Percentiles rank a stretch among this genome's conserved stretches.
Conservation (phyloP, 352 stramenopile genomes). For the Saprolegnia parasitica region DNA sequence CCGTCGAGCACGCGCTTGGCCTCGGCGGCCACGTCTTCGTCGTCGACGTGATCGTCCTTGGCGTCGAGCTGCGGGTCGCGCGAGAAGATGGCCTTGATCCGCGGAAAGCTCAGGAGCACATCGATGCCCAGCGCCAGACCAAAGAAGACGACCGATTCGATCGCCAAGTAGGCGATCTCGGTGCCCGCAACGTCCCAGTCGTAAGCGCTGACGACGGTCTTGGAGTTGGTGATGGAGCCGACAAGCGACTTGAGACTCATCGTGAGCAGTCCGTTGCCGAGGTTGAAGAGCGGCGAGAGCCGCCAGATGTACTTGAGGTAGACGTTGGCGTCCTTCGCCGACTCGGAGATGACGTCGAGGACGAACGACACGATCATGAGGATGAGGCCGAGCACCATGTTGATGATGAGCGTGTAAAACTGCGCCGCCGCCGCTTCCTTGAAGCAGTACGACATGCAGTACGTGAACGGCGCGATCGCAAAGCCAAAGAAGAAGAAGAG, state of each 20-base stretch:
- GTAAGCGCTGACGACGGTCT: background rate
- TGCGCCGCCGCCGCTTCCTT: conserved; percentile 60
- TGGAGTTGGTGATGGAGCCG: conserved; percentile 22
- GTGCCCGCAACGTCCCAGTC: conserved; percentile 41
- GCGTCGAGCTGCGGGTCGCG: conserved; percentile 27
- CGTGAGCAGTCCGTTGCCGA: conserved; percentile 42
- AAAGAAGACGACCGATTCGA: conserved; percentile 45
- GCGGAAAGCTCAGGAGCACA: conserved; percentile 56
- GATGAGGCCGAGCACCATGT: conserved; percentile 57
- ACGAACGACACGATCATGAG: conserved; percentile 55
- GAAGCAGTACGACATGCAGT: conserved; percentile 63
- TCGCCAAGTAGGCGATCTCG: conserved; percentile 48
- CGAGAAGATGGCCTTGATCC: conserved; percentile 38
- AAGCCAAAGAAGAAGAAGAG: conserved; percentile 57
- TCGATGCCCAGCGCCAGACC: conserved; percentile 48
- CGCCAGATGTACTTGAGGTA: conserved; percentile 63
- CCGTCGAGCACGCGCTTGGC: conserved; percentile 36
- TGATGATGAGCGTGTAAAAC: conserved; percentile 67
- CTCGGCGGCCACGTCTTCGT: conserved; percentile 45
- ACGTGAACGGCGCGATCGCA: conserved; percentile 60
- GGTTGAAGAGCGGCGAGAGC: conserved; percentile 59
- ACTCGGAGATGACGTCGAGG: conserved; percentile 14
- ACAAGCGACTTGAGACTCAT: conserved; percentile 28
- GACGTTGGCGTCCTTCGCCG: conserved; percentile 41
- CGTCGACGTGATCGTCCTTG: conserved; percentile 38